Conservation (phyloP, 441 rosid genomes). For the Arabidopsis lyrata region DNA sequence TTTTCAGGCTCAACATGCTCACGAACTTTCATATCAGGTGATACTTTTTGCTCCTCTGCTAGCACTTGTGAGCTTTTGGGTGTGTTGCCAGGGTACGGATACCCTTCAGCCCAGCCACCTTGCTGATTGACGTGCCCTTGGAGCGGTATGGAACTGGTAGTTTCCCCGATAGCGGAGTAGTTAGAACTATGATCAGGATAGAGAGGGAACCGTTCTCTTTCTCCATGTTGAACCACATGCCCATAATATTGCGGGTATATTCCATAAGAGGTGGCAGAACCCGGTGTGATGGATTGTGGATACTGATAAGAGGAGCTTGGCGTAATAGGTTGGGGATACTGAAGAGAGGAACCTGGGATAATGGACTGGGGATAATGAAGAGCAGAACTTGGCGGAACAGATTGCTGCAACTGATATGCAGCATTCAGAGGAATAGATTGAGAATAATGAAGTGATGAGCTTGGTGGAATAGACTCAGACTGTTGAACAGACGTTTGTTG, state of each 20-base stretch:
- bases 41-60: slow-evolving; percentile 50
- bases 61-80: slow-evolving; percentile 52
- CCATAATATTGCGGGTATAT: slow-evolving; percentile 56
- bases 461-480: slow-evolving; percentile 41
- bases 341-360: slow-evolving; percentile 35
- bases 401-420: slow-evolving; percentile 39
- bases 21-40: slow-evolving; percentile 50
- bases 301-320: slow-evolving; percentile 38
- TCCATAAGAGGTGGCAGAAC: slow-evolving; percentile 56
- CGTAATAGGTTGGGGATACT: slow-evolving; percentile 33
- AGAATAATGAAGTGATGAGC: slow-evolving; percentile 48
- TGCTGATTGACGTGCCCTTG: slow-evolving; percentile 54
- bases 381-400: slow-evolving; percentile 38
- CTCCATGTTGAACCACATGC: slow-evolving; percentile 60
- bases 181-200: slow-evolving; percentile 52
- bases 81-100: slow-evolving; percentile 47
- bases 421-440: slow-evolving; percentile 30
- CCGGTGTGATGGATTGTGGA: slow-evolving; percentile 42
- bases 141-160: slow-evolving; percentile 50
- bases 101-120: slow-evolving; percentile 53
- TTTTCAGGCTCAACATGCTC: slow-evolving; percentile 51
- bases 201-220: slow-evolving; percentile 48
- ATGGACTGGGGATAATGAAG: slow-evolving; percentile 46
- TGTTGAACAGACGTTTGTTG: slow-evolving; percentile 38
- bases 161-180: slow-evolving; percentile 49